These are phyloP conservation scores for Chamaecyparis obtusa DNA, from an alignment of 75 land plant species.

Conservation along the genomic window DNA sequence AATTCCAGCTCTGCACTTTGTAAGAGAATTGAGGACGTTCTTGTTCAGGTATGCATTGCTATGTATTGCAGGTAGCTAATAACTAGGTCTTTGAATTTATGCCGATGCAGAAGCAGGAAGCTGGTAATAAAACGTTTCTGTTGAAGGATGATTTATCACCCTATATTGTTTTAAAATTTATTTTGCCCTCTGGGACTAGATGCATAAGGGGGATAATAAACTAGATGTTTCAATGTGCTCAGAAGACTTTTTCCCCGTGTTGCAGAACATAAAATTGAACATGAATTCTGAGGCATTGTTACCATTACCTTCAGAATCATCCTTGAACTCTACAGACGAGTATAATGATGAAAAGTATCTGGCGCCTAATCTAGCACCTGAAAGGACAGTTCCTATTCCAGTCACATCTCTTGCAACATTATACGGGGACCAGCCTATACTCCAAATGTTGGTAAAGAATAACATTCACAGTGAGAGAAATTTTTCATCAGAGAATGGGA, in stretches of 20 bases:
- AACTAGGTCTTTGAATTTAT: not conserved
- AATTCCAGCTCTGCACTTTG: conserved; percentile 19
- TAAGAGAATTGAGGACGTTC: conserved; percentile 22
- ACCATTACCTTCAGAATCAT: conserved; percentile 3
- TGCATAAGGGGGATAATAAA: not conserved
- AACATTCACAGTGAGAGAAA: not conserved
- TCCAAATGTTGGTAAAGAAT: not conserved
- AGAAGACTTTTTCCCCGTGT: not conserved
- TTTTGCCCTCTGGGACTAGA: not conserved
- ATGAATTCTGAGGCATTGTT: not conserved
- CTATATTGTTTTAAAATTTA: not conserved
- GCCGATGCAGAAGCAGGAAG: not conserved
- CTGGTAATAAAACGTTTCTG: not conserved
- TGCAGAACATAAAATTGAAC: conserved; percentile 6
- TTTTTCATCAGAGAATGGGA: not conserved
- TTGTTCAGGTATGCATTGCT: conserved; percentile 16
- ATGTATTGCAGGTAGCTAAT: not conserved
- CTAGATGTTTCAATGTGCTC: not conserved
- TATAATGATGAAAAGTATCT: not conserved
- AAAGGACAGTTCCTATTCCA: not conserved
- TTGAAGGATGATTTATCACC: not conserved
- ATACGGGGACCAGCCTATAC: conserved; percentile 1
- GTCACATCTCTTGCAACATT: conserved; percentile 3
- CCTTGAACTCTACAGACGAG: not conserved
- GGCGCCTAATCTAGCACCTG: not conserved